phyloP scores from a whole-genome alignment of 345 rosid genomes.

The Fremontodendron californicum region DNA sequence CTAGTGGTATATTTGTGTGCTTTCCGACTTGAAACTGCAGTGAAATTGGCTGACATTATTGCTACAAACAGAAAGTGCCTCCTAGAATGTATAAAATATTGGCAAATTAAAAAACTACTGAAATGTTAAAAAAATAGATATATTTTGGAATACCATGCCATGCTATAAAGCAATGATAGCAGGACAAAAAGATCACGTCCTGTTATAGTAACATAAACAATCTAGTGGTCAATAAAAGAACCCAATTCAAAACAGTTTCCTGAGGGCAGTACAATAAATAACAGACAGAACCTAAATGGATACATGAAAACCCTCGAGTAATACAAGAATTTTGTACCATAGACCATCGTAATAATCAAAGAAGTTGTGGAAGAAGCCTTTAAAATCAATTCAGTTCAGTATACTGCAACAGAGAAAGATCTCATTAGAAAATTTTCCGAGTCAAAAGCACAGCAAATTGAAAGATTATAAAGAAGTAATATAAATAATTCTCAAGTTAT shows the following conservation, averaged over 20 bases:
- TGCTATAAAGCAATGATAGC: background rate
- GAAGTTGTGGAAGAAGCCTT: slow-evolving; percentile 4
- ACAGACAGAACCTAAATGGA: background rate
- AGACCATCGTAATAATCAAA: background rate
- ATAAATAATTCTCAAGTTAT: background rate
- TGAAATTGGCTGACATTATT: background rate
- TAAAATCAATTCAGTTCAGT: slow-evolving; percentile 15
- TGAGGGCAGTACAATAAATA: background rate
- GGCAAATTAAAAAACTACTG: background rate
- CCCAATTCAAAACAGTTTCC: background rate
- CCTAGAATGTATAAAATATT: too few relatives aligned
- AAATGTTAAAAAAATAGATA: background rate
- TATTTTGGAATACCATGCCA: background rate
- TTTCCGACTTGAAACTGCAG: slow-evolving; percentile 13
- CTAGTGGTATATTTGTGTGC: slow-evolving; percentile 3
- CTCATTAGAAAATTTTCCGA: slow-evolving; percentile 4
- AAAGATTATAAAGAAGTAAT: background rate
- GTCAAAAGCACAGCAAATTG: background rate
- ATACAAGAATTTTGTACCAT: slow-evolving; percentile 4
- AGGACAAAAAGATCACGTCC: background rate
- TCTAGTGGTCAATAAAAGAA: background rate
- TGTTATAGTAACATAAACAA: background rate
- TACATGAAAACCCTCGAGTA: background rate
- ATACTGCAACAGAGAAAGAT: slow-evolving; percentile 18
- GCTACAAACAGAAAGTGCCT: background rate